These are phyloP conservation scores for Agarophyton chilense DNA, from an alignment of 23 red algal species.

Conservation along the genomic window DNA sequence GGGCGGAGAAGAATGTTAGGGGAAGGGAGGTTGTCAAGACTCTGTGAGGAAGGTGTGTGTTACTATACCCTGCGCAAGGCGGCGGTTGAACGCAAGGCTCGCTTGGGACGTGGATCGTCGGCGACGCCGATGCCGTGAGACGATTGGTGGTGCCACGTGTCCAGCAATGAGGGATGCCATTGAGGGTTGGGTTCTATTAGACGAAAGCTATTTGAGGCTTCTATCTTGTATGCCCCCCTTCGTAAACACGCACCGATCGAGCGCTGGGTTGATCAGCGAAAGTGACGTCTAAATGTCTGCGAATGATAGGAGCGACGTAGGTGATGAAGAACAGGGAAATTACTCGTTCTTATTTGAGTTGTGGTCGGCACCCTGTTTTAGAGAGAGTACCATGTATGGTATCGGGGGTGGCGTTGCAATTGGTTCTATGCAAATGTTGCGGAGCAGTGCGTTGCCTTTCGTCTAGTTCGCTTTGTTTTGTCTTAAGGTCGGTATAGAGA, in stretches of 20 bases:
- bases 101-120: background rate
- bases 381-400: conserved; percentile 16
- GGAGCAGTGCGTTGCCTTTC: background rate
- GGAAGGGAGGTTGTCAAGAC: background rate
- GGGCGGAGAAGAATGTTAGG: background rate
- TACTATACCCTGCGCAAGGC: no score
- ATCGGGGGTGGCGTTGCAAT: conserved; percentile 53
- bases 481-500: no score
- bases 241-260: background rate
- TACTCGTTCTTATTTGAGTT: conserved; percentile 46
- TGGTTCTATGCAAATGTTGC: conserved; percentile 17
- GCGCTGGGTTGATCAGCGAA: background rate
- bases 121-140: background rate
- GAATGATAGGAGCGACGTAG: background rate
- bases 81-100: background rate
- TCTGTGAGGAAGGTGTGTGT: no score
- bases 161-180: background rate
- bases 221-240: no score
- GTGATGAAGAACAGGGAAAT: background rate
- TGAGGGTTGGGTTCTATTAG: background rate
- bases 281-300: background rate
- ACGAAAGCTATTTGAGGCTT: background rate
- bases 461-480: background rate
- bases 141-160: background rate
- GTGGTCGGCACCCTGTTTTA: conserved; percentile 52